Evolutionary conservation across 176 grass and related monocot species (phyloP), one percentile per base, ranked within the genome.

Genomic region (Guadua angustifolia): DNA sequence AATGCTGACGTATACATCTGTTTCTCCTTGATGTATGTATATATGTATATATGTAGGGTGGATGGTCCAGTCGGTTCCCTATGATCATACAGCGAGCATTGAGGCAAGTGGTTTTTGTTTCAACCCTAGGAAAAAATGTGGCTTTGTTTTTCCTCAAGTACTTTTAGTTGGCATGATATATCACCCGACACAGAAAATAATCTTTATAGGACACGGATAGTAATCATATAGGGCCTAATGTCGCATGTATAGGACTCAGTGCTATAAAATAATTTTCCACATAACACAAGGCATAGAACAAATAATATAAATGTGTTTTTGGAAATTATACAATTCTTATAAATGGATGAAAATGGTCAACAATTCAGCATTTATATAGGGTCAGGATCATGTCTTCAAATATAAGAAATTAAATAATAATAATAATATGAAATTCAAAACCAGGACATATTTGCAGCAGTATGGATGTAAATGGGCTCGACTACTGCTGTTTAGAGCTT

Each of bases 61-160:
- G 40, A 76, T 82, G 68, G 82, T 83, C 33, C 42, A 82, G 69
- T 88, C 86, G 2, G 51, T 92, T 22, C 52, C 83, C 36, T 92
- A 92, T 73, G 90, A 92, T 88, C 81, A 88, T 73, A 82, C 82
- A n/a, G 86, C 90, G 43, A 79, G 82, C 65, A 66, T 82, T 8
- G 82, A 92, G 86, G 90, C 71, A 88, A 92, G 82, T 78, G 3
- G 13, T 67, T 72, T 79, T 73, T 11, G 16, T 38, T 66, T 66
- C 15, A 16, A 55, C 52, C 52, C 17, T 7, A 7, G 16, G 17
- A 55, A 55, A 55, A 13, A 47, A 47, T n/a, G 49, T 58, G 35
- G 17, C 15, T 10, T 36, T 25, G 12, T 39, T n/a, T 21, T 53
- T 61, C 26, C 4, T 55, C 38, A 62, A 5, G 16, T 26, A 18